Conservation (phyloP, 768 basidiomycete genomes). For the Phanerodontia chrysosporium region DNA sequence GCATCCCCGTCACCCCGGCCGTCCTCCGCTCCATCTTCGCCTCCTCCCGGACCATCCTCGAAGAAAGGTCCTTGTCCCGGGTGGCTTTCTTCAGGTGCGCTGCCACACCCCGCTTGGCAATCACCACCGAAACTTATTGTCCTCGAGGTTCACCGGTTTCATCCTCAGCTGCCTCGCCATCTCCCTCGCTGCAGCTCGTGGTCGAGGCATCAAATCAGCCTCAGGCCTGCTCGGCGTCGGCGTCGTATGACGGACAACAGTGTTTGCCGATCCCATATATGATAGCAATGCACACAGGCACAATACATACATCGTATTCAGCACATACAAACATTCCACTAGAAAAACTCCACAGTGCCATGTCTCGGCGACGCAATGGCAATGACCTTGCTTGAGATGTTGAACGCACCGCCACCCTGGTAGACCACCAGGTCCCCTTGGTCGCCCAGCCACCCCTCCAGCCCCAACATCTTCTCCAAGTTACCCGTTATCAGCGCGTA, state of each 20-base stretch:
- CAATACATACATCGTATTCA: not conserved
- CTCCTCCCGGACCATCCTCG: conserved; percentile 74
- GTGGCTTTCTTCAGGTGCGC: conserved; percentile 80
- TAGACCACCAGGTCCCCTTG: conserved; percentile 28
- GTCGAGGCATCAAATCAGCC: conserved; percentile 61
- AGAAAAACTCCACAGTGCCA: conserved; percentile 27
- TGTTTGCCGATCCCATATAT: not conserved
- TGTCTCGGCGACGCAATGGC: conserved; percentile 24
- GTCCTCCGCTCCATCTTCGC: conserved; percentile 82
- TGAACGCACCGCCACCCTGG: conserved; percentile 25
- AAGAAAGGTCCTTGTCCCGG: conserved; percentile 80
- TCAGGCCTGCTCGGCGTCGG: conserved; percentile 67
- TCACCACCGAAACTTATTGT: not conserved
- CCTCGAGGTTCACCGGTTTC: conserved; percentile 71
- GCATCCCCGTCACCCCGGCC: conserved; percentile 81
- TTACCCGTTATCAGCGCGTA: conserved; percentile 37
- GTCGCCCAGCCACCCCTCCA: conserved; percentile 36
- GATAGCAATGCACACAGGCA: not conserved
- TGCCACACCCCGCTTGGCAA: conserved; percentile 6
- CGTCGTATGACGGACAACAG: conserved; percentile 16
- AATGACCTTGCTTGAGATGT: conserved; percentile 28
- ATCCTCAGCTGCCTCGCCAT: conserved; percentile 79
- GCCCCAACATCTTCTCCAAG: conserved; percentile 39
- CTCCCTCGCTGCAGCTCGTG: conserved; percentile 67
- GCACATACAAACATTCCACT: conserved; percentile 1